phyloP scores from a whole-genome alignment of 2,329 filamentous ascomycete species.

The Aspergillus transmontanensis region DNA sequence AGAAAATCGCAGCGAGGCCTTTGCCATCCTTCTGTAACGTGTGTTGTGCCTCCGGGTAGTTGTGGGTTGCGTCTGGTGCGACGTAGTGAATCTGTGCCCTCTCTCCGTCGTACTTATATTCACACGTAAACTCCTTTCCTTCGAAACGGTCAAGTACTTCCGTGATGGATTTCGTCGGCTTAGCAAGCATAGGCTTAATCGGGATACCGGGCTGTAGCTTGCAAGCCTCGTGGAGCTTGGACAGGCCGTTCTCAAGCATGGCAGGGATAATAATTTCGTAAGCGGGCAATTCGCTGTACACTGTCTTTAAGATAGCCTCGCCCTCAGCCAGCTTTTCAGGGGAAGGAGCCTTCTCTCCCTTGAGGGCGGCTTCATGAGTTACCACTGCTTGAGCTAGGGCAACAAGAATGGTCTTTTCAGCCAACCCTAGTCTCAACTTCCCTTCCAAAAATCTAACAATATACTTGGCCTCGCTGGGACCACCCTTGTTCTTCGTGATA shows the following conservation, averaged over 20 bases:
- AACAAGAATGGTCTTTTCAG: constrained; percentile 88
- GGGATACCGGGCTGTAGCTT: constrained; percentile 92
- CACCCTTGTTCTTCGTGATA: constrained; percentile 88
- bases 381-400: constrained; percentile 87
- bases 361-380: constrained; percentile 74
- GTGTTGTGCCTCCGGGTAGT: constrained; percentile 65
- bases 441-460: constrained; percentile 92
- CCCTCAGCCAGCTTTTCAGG: constrained; percentile 79
- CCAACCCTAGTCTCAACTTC: constrained; percentile 86
- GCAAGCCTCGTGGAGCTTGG: constrained; percentile 79
- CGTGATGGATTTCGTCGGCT: constrained; percentile 96
- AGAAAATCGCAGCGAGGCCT: constrained; percentile 91
- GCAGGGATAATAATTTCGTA: constrained; percentile 94
- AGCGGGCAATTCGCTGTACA: constrained; percentile 91
- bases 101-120: constrained; percentile 99
- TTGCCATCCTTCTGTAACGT: constrained; percentile 66
- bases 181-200: constrained; percentile 97
- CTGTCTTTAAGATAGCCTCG: constrained; percentile 82
- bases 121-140: constrained; percentile 92
- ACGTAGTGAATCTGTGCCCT: constrained; percentile 98
- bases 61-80: constrained; percentile 72
- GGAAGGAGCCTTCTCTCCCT: constrained; percentile 68
- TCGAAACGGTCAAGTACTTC: constrained; percentile 97
- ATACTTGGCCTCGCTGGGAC: constrained; percentile 91
- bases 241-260: constrained; percentile 83